Evolutionary conservation across 2,329 filamentous ascomycete species (phyloP).

Genomic region (Hirsutella rhossiliensis): DNA sequence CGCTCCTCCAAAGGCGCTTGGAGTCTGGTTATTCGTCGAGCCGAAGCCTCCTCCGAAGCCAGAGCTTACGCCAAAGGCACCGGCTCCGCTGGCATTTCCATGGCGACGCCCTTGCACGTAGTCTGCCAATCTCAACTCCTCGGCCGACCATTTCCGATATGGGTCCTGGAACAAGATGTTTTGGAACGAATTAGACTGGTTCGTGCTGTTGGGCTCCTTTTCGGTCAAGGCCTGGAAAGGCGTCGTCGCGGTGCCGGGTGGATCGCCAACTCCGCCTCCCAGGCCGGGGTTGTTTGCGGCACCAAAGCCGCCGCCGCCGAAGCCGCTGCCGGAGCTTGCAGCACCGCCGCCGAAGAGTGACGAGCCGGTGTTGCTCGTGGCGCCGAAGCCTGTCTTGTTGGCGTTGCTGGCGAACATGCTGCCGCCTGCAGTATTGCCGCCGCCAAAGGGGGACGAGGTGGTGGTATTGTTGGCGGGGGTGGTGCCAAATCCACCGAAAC

Average conservation of each 20-base stretch:
- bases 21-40: conserved; percentile 16
- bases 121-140: conserved; percentile 70
- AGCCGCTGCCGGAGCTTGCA: conserved; percentile 18
- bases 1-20: conserved; percentile 33
- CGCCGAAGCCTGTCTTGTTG: conserved; percentile 39
- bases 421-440: conserved; percentile 22
- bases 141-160: conserved; percentile 86
- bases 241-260: conserved; percentile 57
- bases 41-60: conserved; percentile 41
- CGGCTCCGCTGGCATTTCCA: conserved; percentile 73
- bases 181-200: conserved; percentile 52
- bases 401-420: conserved; percentile 38
- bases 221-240: conserved; percentile 59
- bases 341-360: conserved; percentile 34
- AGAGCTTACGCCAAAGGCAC: conserved; percentile 62
- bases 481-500: conserved; percentile 29
- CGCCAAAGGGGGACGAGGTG: conserved; percentile 27
- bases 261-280: conserved; percentile 40
- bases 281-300: conserved; percentile 35
- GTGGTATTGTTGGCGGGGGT: conserved; percentile 19
- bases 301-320: conserved; percentile 28
- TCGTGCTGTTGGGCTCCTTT: conserved; percentile 53
- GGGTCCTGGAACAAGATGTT: conserved; percentile 68
- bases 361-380: conserved; percentile 23
- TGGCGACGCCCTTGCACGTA: conserved; percentile 78